A percentile compares a stretch with the other conserved stretches of the same genome.
Conservation (phyloP, 31 red algal species). For the Endocladia muricata region DNA sequence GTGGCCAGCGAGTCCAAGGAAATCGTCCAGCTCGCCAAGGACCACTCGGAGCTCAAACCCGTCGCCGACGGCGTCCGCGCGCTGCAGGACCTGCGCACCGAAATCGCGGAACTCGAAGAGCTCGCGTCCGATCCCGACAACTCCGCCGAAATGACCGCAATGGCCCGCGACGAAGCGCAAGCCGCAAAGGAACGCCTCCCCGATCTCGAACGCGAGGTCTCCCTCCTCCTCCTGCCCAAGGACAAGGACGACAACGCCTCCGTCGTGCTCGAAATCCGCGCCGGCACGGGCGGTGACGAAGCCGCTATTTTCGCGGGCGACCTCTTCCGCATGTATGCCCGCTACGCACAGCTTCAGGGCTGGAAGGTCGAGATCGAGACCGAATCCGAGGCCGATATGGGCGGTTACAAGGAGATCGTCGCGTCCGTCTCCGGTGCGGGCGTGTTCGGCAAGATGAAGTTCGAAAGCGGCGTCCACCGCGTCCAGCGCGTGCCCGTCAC, state of each 20-base stretch:
- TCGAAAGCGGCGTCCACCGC: constrained; percentile 62
- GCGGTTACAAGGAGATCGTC: constrained; percentile 39
- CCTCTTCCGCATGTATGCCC: constrained; percentile 19
- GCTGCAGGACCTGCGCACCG: neutral
- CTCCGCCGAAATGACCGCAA: neutral
- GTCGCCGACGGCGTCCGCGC: neutral
- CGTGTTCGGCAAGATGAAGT: constrained; percentile 41
- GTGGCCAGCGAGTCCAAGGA: neutral
- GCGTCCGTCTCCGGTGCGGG: constrained; percentile 23
- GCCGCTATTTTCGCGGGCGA: constrained; percentile 37
- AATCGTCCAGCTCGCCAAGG: neutral
- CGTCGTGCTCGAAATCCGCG: constrained; percentile 25
- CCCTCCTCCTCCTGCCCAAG: neutral
- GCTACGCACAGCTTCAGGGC: constrained; percentile 10
- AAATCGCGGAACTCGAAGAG: neutral
- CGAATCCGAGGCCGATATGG: constrained; percentile 6
- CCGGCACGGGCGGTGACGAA: constrained; percentile 42
- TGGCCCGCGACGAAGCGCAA: neutral
- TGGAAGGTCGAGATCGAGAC: constrained; percentile 28
- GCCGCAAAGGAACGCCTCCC: neutral
- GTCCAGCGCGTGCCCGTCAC: constrained; percentile 73
- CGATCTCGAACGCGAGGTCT: neutral
- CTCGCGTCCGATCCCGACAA: neutral
- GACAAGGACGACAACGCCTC: neutral
- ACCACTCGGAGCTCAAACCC: neutral